A percentile compares a stretch with the other conserved stretches of the same genome.
Evolutionary conservation across 2,329 filamentous ascomycete genomes (phyloP).

Genomic region (Aspergillus versicolor): DNA sequence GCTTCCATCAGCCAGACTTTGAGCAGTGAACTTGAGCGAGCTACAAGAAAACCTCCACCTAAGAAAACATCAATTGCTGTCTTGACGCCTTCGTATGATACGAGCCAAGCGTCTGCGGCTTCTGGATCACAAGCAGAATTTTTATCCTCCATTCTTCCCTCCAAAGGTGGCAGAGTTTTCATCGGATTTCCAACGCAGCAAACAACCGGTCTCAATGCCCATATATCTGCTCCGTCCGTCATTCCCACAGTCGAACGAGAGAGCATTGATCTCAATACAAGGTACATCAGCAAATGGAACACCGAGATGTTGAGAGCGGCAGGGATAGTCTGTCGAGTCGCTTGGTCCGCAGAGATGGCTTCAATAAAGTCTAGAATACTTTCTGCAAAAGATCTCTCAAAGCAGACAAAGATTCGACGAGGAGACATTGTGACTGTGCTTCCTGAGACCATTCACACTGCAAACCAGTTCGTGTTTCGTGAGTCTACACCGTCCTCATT

Average conservation of each 20-base stretch:
- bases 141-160: constrained; percentile 86
- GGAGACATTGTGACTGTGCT: constrained; percentile 67
- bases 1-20: constrained; percentile 73
- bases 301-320: constrained; percentile 87
- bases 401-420: constrained; percentile 56
- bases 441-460: constrained; percentile 76
- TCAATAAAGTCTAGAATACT: constrained; percentile 66
- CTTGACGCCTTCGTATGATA: constrained; percentile 87
- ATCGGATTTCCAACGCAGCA: constrained; percentile 98
- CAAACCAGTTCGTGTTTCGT: constrained; percentile 82
- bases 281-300: constrained; percentile 95
- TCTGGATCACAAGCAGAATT: constrained; percentile 61
- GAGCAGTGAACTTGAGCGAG: constrained; percentile 82
- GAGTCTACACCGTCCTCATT: constrained; percentile 86
- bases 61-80: constrained; percentile 83
- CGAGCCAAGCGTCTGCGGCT: constrained; percentile 65
- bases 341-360: constrained; percentile 83
- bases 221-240: constrained; percentile 92
- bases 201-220: constrained; percentile 89
- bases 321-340: constrained; percentile 84
- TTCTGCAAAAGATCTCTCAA: constrained; percentile 27
- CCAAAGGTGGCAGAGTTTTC: constrained; percentile 86
- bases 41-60: constrained; percentile 95
- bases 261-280: constrained; percentile 92
- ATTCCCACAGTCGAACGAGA: constrained; percentile 97